Conservation (phyloP, 202 grass and related monocot species). For the Dendrocalamus latiflorus region DNA sequence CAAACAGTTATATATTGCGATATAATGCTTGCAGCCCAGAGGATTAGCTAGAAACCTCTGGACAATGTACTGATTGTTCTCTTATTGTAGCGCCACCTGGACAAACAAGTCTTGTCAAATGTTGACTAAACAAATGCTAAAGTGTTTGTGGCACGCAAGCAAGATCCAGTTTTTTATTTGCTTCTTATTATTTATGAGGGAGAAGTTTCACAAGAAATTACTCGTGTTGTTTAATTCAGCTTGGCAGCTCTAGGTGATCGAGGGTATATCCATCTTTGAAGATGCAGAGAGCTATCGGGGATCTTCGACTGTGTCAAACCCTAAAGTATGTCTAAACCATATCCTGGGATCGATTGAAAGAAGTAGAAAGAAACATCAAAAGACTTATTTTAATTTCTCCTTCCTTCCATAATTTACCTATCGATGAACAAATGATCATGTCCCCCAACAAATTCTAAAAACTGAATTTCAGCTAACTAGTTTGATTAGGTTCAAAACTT, state of each 20-base stretch:
- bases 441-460: neutral
- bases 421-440: neutral
- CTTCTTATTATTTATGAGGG: constrained; percentile 14
- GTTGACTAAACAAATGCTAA: constrained; percentile 36
- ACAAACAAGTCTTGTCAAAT: constrained; percentile 58
- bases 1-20: constrained; percentile 28
- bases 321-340: constrained; percentile 16
- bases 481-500: neutral
- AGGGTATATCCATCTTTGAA: constrained; percentile 28
- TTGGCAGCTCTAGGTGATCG: constrained; percentile 45
- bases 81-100: constrained; percentile 45
- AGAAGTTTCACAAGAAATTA: constrained; percentile 24
- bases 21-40: constrained; percentile 29
- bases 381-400: neutral
- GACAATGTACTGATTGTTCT: constrained; percentile 48
- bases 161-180: constrained; percentile 32
- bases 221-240: constrained; percentile 43
- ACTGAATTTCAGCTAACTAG: neutral
- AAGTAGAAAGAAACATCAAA: neutral
- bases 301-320: constrained; percentile 48
- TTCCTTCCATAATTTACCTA: neutral
- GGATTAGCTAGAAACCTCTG: constrained; percentile 50
- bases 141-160: constrained; percentile 50
- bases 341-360: neutral
- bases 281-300: constrained; percentile 21